Evolutionary conservation across 116 monocot genomes (phyloP).

Genomic region (Posidonia oceanica): DNA sequence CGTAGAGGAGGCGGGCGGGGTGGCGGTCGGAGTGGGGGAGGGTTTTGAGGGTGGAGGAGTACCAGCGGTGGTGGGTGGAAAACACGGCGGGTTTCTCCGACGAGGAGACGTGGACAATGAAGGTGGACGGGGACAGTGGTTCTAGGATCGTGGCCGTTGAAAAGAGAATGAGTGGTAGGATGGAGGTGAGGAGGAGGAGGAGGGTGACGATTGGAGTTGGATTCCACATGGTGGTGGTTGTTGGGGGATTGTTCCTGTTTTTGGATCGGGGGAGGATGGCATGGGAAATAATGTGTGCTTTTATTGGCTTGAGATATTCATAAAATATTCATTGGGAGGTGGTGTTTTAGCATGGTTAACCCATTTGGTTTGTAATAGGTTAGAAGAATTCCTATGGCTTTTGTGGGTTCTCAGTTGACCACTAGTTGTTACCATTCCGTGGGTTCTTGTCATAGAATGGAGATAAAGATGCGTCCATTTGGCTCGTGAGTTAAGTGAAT

Average conservation of each 20-base stretch:
- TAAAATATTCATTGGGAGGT: no score
- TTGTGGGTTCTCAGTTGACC: no score
- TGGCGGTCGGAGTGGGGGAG: slow-evolving; percentile 18
- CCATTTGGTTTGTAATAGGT: no score
- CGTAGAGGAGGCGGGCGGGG: slow-evolving; percentile 35
- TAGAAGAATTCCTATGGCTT: no score
- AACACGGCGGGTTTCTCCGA: slow-evolving; percentile 15
- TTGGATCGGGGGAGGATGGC: not conserved
- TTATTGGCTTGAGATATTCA: no score
- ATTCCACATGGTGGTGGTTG: no score
- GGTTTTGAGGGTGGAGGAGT: slow-evolving; percentile 36
- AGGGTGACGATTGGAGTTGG: not conserved
- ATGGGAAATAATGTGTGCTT: no score
- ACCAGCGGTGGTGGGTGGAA: slow-evolving; percentile 24
- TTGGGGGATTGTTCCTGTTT: not conserved
- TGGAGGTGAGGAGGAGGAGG: slow-evolving; percentile 16
- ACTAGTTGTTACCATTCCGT: no score
- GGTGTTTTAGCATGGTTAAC: no score
- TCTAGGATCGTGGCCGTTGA: not conserved
- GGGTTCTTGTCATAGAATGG: no score
- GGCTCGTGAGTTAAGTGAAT: no score
- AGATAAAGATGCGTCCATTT: no score
- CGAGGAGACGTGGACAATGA: slow-evolving; percentile 58
- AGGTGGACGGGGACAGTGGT: slow-evolving; percentile 16
- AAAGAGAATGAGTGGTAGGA: not conserved